Base-by-base conservation (phyloP, 257 asterid species). In the Penstemon newberryi region DNA sequence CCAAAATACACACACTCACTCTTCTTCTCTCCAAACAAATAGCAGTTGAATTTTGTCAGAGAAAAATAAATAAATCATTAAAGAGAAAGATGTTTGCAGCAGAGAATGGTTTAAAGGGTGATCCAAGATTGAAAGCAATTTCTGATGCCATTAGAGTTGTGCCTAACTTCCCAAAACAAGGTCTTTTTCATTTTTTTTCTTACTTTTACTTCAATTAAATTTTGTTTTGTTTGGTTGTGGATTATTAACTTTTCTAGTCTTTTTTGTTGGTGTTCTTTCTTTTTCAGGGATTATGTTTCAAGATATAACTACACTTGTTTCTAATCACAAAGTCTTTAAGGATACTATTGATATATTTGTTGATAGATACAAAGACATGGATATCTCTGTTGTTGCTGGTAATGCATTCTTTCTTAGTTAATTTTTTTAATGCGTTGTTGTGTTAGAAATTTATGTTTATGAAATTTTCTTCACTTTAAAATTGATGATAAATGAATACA, bases 341-440 rank as follows among this genome's bases (percentile, higher is more conserved):
- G 87, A 89, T 11, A 75, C 95, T 62, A 80, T 92, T 63, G 96
- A 92, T 38, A 92, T 92, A 66, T 89, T 92, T 78, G 91, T 89
- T 61, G 96, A 92, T 50, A 86, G 98, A 68, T 92, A 92, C 82
- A 78, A 77, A 53, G 81, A 82, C 76, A 92, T 87, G 98, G 85
- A 64, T 8, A 92, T 92, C 79, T 86, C 98, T 65, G 86, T 85
- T 78, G 96, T 92, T 77, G 98, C 98, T 73, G 98, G 98, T 92
- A 84, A 78, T n/a, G 39, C 57, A 8, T 49, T 76, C 33, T 52
- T 15, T 25, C 9, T 54, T 52, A 33, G n/a, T 69, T 47, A 25
- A 15, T 6, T 55, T 52, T 56, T 45, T 25, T 25, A 25, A 2
- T 15, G 19, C 57, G 4, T 46, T 7, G 67, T 13, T 19, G 67